These are phyloP conservation scores for Clarireedia sp. DNA, from an alignment of 2,329 filamentous ascomycete genomes.

Conservation along the genomic window DNA sequence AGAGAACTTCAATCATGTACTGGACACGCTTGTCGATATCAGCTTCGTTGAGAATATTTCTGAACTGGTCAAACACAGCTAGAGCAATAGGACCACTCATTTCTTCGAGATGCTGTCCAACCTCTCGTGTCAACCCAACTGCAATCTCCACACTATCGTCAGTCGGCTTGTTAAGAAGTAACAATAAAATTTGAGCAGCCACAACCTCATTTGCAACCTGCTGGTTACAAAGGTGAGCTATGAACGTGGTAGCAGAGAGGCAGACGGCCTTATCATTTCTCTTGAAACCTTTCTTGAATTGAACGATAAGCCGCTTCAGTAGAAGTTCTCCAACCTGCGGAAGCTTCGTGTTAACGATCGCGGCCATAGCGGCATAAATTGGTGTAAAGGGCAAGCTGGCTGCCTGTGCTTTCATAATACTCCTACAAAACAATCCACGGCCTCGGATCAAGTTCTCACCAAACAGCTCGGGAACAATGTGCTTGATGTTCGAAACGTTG, in stretches of 20 bases:
- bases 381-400: conserved; percentile 93
- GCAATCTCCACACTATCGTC: conserved; percentile 98
- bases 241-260: conserved; percentile 83
- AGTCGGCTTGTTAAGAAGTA: conserved; percentile 91
- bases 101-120: conserved; percentile 89
- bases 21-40: conserved; percentile 98
- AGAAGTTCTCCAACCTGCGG: conserved; percentile 90
- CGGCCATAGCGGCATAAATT: conserved; percentile 91
- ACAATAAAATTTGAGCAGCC: conserved; percentile 81
- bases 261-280: conserved; percentile 97
- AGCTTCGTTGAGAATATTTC: conserved; percentile 90
- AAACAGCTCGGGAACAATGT: conserved; percentile 93
- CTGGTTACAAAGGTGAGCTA: conserved; percentile 92
- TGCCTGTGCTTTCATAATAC: conserved; percentile 97
- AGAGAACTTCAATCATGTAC: conserved; percentile 97
- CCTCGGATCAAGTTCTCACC: conserved; percentile 88
- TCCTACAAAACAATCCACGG: conserved; percentile 85
- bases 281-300: conserved; percentile 93
- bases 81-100: conserved; percentile 86
- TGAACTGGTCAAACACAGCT: conserved; percentile 90
- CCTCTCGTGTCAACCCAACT: conserved; percentile 84
- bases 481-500: conserved; percentile 96
- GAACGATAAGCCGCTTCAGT: conserved; percentile 74
- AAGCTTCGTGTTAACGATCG: conserved; percentile 95
- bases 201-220: conserved; percentile 93